These are phyloP conservation scores for Irpex lacteus DNA, from an alignment of 1,284 basidiomycete species.

Conservation along the genomic window DNA sequence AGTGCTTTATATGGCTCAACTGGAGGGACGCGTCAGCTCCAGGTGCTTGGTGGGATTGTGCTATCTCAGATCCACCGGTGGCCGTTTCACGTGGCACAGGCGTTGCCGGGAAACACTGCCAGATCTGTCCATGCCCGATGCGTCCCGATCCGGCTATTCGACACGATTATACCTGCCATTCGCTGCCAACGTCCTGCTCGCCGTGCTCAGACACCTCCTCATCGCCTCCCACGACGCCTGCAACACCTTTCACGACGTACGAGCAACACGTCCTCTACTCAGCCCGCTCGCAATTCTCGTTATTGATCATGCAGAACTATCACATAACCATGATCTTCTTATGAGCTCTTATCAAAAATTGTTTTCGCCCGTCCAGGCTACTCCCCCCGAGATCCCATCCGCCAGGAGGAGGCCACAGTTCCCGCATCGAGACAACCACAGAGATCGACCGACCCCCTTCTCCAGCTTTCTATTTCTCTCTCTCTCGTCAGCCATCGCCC, in stretches of 20 bases:
- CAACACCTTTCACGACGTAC: not conserved
- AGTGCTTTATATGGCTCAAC: slow-evolving; percentile 26
- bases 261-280: not conserved
- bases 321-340: not conserved
- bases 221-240: not conserved
- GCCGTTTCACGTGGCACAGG: slow-evolving; percentile 25
- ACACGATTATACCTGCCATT: too few species aligned
- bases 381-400: not conserved
- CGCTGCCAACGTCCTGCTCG: not conserved
- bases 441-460: not conserved
- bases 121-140: slow-evolving; percentile 14
- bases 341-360: slow-evolving; percentile 2
- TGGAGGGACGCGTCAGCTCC: slow-evolving; percentile 38
- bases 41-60: slow-evolving; percentile 13
- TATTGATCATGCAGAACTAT: not conserved
- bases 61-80: slow-evolving; percentile 30
- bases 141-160: not conserved
- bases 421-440: not conserved
- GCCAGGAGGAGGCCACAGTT: not conserved
- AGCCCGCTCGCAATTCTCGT: not conserved
- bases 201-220: not conserved
- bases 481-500: not conserved
- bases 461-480: not conserved
- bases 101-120: slow-evolving; percentile 9
- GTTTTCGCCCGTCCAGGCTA: not conserved